Evolutionary conservation across 148 eudicot species (phyloP).

Genomic region (Amaranthus hypochondriacus): DNA sequence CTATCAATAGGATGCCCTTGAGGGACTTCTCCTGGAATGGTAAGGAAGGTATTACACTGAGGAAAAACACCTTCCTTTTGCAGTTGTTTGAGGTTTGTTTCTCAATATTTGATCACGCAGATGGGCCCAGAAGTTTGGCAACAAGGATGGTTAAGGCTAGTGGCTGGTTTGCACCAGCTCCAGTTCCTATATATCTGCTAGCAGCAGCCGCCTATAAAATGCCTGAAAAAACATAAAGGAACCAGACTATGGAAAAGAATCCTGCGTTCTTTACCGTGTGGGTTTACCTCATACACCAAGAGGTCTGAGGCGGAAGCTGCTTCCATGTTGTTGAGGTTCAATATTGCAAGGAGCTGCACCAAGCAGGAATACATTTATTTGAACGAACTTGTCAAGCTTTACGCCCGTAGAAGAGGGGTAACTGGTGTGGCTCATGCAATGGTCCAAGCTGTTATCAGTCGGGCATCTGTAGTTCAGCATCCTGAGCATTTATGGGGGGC

Average conservation of each 20-base stretch:
- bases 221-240: slow-evolving; percentile 56
- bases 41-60: slow-evolving; percentile 49
- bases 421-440: slow-evolving; percentile 67
- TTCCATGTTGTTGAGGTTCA: slow-evolving; percentile 74
- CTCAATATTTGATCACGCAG: slow-evolving; percentile 94
- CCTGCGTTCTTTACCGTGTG: slow-evolving; percentile 61
- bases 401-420: slow-evolving; percentile 65
- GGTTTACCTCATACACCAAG: slow-evolving; percentile 55
- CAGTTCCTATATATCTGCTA: slow-evolving; percentile 60
- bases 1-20: slow-evolving; percentile 77
- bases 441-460: slow-evolving; percentile 63
- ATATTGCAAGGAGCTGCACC: slow-evolving; percentile 66
- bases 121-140: slow-evolving; percentile 79
- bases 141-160: slow-evolving; percentile 89
- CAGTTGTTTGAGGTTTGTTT: slow-evolving; percentile 95
- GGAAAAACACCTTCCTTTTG: slow-evolving; percentile 65
- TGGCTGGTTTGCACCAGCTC: slow-evolving; percentile 91
- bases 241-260: slow-evolving; percentile 58
- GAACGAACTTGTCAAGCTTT: slow-evolving; percentile 64
- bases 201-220: slow-evolving; percentile 77
- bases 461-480: slow-evolving; percentile 42
- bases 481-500: slow-evolving; percentile 91
- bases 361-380: slow-evolving; percentile 60
- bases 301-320: slow-evolving; percentile 85
- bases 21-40: slow-evolving; percentile 62